phyloP scores from a whole-genome alignment of 2,329 filamentous ascomycete species.

The Alternaria tenuissima region DNA sequence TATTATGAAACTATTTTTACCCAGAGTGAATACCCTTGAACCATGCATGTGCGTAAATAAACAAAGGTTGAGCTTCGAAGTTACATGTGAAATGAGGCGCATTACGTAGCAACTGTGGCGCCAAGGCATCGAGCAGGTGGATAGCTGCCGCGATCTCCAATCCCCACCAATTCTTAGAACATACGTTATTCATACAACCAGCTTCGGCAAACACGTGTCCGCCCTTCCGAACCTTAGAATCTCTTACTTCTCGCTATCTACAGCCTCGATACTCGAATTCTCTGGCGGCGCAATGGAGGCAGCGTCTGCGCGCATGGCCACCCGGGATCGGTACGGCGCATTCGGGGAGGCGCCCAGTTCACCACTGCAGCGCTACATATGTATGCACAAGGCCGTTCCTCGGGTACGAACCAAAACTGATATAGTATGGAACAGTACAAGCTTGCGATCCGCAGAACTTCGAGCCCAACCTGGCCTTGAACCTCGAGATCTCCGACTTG shows the following conservation, averaged over 20 bases:
- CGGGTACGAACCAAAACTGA: constrained; percentile 17
- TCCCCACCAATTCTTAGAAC: constrained; percentile 26
- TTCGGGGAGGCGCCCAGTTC: constrained; percentile 80
- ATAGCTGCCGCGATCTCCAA: constrained; percentile 16
- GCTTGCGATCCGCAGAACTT: constrained; percentile 97
- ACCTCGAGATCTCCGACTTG: constrained; percentile 94
- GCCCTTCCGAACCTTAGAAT: constrained; percentile 1
- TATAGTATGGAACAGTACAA: constrained; percentile 65
- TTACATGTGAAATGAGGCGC: constrained; percentile 14
- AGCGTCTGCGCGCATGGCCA: constrained; percentile 91
- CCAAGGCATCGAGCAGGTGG: constrained; percentile 22
- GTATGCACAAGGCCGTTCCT: constrained; percentile 50
- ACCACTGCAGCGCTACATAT: constrained; percentile 92
- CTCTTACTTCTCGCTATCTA: background rate
- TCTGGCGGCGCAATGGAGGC: constrained; percentile 73
- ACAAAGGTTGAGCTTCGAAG: background rate
- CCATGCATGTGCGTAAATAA: constrained; percentile 2
- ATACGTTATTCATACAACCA: constrained; percentile 18
- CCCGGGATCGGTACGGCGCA: constrained; percentile 90
- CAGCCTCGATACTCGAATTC: background rate
- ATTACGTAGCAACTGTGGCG: constrained; percentile 27
- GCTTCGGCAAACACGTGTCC: constrained; percentile 8
- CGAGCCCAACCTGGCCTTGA: constrained; percentile 95
- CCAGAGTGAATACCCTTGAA: background rate
- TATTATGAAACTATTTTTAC: background rate